Evolutionary conservation across 148 eudicot species (phyloP).

Genomic region (Salicornia ramosissima): DNA sequence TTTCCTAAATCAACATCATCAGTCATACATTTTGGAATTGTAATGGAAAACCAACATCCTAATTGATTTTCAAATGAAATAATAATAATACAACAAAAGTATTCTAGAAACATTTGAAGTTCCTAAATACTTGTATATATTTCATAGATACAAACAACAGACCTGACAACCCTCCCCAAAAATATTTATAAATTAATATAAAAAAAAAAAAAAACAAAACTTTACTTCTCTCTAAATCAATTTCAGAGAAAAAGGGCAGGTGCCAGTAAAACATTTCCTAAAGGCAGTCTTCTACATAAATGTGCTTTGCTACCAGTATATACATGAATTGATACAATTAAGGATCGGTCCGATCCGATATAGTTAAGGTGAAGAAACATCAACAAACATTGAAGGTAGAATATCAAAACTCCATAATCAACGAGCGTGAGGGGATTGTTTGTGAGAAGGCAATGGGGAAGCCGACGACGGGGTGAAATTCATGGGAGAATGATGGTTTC

Average conservation of each 20-base stretch:
- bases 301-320: constrained; percentile 20
- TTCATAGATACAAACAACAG: constrained; percentile 1
- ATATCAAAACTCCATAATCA: constrained; percentile 15
- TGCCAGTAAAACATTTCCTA: constrained; percentile 22
- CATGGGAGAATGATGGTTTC: constrained; percentile 40
- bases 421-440: constrained; percentile 37
- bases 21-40: too few species aligned
- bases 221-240: constrained; percentile 15
- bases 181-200: constrained; percentile 9
- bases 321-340: constrained; percentile 11
- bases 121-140: constrained; percentile 15
- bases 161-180: constrained; percentile 18
- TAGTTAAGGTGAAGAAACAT: not conserved
- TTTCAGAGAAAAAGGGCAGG: constrained; percentile 25
- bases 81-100: constrained; percentile 16
- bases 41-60: too few species aligned
- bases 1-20: too few species aligned
- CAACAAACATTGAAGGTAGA: not conserved
- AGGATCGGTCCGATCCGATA: too few species aligned
- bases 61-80: too few species aligned
- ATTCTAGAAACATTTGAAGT: constrained; percentile 9
- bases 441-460: constrained; percentile 48
- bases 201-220: constrained; percentile 12
- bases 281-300: constrained; percentile 19
- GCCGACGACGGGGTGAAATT: constrained; percentile 41